A percentile compares a stretch with the other conserved stretches of the same genome.
Evolutionary conservation across 116 monocot genomes (phyloP).

Genomic region (Posidonia oceanica): DNA sequence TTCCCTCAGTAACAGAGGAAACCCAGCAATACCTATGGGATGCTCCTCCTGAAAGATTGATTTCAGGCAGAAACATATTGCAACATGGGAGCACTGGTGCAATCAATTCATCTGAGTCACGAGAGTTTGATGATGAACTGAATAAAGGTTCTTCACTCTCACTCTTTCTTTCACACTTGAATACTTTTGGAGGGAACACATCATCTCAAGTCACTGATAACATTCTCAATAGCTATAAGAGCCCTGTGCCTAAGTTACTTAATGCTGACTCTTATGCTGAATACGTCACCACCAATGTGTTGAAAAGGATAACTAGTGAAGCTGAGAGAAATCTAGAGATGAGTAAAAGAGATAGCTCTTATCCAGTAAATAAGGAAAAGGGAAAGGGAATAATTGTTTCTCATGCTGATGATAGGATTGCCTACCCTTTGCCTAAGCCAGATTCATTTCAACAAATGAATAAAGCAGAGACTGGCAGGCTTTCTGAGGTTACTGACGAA

Average conservation of each 20-base stretch:
- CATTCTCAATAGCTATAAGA: constrained; percentile 19
- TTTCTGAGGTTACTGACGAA: constrained; percentile 4
- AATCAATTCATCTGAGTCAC: constrained; percentile 14
- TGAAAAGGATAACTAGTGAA: constrained; percentile 10
- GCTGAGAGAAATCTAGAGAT: constrained; percentile 11
- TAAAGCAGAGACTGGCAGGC: constrained; percentile 6
- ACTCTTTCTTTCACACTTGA: constrained; percentile 65
- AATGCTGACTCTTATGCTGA: constrained; percentile 26
- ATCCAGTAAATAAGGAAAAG: constrained; percentile 15
- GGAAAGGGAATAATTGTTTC: constrained; percentile 7
- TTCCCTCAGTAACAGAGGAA: constrained; percentile 23
- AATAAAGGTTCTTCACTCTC: constrained; percentile 50
- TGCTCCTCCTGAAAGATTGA: constrained; percentile 13
- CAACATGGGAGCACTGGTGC: constrained; percentile 14
- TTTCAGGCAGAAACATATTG: constrained; percentile 11
- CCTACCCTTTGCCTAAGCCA: neutral
- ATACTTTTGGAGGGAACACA: constrained; percentile 31
- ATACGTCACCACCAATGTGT: constrained; percentile 10
- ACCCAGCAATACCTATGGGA: constrained; percentile 12
- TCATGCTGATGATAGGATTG: constrained; percentile 11
- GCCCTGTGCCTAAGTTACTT: constrained; percentile 6
- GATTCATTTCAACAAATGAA: constrained; percentile 14
- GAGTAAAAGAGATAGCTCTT: constrained; percentile 10
- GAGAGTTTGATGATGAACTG: constrained; percentile 18
- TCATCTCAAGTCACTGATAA: constrained; percentile 20